Base-by-base conservation (phyloP, 2,329 filamentous ascomycete species). In the Fusarium musae region DNA sequence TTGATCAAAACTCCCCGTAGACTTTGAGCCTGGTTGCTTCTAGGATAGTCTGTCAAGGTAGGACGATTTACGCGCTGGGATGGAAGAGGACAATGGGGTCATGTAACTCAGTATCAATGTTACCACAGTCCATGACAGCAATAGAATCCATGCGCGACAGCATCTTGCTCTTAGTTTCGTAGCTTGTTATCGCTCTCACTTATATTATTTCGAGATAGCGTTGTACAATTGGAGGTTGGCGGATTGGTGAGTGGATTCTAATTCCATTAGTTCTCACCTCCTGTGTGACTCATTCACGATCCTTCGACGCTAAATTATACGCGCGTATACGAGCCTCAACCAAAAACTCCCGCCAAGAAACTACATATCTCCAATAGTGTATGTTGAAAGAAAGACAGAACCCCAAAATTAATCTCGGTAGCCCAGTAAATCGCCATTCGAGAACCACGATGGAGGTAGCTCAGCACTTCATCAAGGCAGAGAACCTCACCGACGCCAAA, bases 321-420 rank as follows among this genome's bases (percentile, higher is more conserved):
- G 34, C 7, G 19, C 21, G 17, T 19, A 43, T 43, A 43, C 26
- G 37, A 56, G 26, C 52, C 19, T 43, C 37, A 32, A 9, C n/a
- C 21, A 23, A 11, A 19, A 13, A 9, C 17, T 12, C 13, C 23
- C 6, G 34, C 12, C 23, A 53, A 53, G 15, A 23, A 50, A 23
- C 16, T n/a, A 34, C 30, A 12, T 10, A 13, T 17, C 5, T 7
- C 16, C 1, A 7, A 13, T 2, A 23, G 8, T 9, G 11, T 0
- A 6, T 13, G 10, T 19, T 6, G 11, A 19, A 34, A 34, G 16
- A 34, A 34, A 50, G 8, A 13, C 47, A 32, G 2, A 26, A 4
- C 12, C 17, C 10, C 34, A 28, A 37, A 2, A 17, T 16, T 5
- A 17, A 9, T 40, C 34, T 54, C 34, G 15, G 11, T 28, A 39